Evolutionary conservation across 2,329 filamentous ascomycete genomes (phyloP), one percentile per base, ranked within the genome.

Genomic region (Rhynchosporium graminicola): DNA sequence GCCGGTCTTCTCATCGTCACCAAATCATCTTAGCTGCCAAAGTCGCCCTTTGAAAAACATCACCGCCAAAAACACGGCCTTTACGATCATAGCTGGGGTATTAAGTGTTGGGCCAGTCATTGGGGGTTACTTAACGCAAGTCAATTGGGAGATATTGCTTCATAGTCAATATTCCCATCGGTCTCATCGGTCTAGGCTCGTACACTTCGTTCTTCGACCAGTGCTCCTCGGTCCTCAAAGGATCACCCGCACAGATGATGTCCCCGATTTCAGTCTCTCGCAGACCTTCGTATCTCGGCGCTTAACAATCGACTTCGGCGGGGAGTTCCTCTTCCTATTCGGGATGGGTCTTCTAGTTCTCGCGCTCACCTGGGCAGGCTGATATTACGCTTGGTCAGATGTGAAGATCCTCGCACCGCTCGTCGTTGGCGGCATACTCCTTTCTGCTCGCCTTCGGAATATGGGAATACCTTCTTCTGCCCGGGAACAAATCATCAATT

Each of bases 61-160:
- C 60, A 82, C 85, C 1, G 81, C 80, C 66, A 88, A 87, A 67
- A 87, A 82, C 76, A 83, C 83, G 2, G 74, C 85, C 7, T 88
- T 90, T 65, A 80, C 84, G 0, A 67, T 90, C 8, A 77, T 88
- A 0, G 80, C 80, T 7, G 86, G 86, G 0, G 70, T 86, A 83
- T 12, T 63, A 63, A 51, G 57, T 80, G 62, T 69, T 7, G 69
- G 87, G 0, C 87, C 87, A 0, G 80, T 88, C 1, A 76, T 88
- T 29, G 87, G 87, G 47, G 67, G 80, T 0, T 83, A 82, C 62
- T 76, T 86, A 12, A 82, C 82, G 26, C 75, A 78, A 42, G 74
- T 78, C 3, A 81, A 79, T 65, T 90, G 87, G 20, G 87, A 77
- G 86, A 56, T 90, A 87, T 80, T 87, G 85, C 69, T 90, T 90